Conservation (phyloP, 352 stramenopile species). For the Phytophthora constricta region DNA sequence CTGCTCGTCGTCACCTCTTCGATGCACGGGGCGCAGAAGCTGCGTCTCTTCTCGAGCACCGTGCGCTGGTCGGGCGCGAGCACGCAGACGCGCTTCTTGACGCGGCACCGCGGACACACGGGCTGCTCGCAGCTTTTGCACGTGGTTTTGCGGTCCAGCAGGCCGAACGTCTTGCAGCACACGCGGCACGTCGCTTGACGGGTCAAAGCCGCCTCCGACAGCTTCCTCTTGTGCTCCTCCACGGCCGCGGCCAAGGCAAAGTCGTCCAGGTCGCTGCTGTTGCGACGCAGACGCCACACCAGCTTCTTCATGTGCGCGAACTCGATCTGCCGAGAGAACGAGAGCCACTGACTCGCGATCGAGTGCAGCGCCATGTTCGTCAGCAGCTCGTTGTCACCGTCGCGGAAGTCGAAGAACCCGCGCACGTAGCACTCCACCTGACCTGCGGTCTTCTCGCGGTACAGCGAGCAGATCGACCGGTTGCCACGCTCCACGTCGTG, state of each 20-base stretch:
- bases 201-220: constrained; percentile 17
- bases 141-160: constrained; percentile 31
- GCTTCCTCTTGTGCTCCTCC: constrained; percentile 10
- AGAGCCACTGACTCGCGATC: constrained; percentile 32
- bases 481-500: constrained; percentile 30
- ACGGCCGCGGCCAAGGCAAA: constrained; percentile 11
- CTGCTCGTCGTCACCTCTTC: constrained; percentile 20
- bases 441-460: constrained; percentile 9
- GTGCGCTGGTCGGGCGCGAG: constrained; percentile 17
- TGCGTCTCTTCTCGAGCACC: constrained; percentile 20
- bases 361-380: constrained; percentile 30
- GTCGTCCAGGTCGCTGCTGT: constrained; percentile 13
- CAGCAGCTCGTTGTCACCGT: constrained; percentile 26
- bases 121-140: constrained; percentile 32
- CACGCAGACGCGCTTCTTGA: constrained; percentile 33
- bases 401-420: constrained; percentile 41
- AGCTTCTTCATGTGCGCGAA: constrained; percentile 41
- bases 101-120: constrained; percentile 31
- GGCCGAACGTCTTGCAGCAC: constrained; percentile 27
- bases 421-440: constrained; percentile 36
- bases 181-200: constrained; percentile 18
- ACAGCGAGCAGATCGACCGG: constrained; percentile 30
- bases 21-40: constrained; percentile 26
- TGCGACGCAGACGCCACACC: constrained; percentile 18
- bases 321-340: constrained; percentile 30